Evolutionary conservation across 352 stramenopile species (phyloP).

Genomic region (Pythium pectinolyticum): DNA sequence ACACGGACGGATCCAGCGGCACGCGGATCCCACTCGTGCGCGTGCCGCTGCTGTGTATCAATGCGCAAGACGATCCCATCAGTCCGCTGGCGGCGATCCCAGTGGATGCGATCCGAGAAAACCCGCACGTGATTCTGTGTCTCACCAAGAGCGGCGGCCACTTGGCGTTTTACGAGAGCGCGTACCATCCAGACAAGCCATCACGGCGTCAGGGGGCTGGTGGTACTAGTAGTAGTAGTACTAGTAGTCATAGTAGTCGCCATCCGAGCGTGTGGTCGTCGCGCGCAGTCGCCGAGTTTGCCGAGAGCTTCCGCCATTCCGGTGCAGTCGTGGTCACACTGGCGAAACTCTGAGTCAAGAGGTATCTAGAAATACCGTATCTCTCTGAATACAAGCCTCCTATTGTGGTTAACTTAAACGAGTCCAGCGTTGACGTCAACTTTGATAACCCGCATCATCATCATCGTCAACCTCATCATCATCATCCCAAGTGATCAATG

Average conservation of each 20-base stretch:
- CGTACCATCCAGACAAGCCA: neutral
- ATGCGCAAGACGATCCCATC: constrained; percentile 65
- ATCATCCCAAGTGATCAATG: no score
- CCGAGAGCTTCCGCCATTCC: constrained; percentile 49
- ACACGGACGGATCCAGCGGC: constrained; percentile 46
- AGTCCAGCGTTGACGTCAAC: constrained; percentile 20
- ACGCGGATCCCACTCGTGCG: constrained; percentile 38
- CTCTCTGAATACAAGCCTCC: no score
- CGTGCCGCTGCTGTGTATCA: constrained; percentile 67
- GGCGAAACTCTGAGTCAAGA: no score
- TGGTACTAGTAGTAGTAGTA: no score
- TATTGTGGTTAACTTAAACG: constrained; percentile 1
- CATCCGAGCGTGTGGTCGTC: constrained; percentile 44
- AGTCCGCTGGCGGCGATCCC: constrained; percentile 40
- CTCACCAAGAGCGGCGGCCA: constrained; percentile 65
- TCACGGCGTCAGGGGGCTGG: no score
- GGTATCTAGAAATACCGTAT: no score
- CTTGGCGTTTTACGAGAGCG: constrained; percentile 65
- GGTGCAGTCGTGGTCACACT: no score
- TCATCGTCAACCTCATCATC: no score
- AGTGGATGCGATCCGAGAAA: constrained; percentile 37
- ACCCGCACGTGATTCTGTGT: constrained; percentile 64
- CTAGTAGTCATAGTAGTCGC: no score
- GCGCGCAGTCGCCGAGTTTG: constrained; percentile 54
- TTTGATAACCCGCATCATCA: no score